Conservation (phyloP, 2,329 filamentous ascomycete genomes). For the Epichloe sibirici region DNA sequence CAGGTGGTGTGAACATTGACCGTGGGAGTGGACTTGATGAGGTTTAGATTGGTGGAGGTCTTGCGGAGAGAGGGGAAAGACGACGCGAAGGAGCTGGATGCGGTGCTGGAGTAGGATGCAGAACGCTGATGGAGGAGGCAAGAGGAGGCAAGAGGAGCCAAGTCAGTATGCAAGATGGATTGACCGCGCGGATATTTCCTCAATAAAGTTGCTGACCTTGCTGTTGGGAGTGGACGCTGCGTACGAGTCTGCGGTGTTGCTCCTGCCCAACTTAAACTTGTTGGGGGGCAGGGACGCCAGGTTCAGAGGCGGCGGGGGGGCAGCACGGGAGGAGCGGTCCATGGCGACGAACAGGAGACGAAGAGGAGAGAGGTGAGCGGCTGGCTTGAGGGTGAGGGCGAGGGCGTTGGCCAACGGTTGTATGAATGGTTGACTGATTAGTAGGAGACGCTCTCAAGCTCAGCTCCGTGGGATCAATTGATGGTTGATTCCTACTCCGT, state of each 20-base stretch:
- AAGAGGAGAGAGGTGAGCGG: not conserved
- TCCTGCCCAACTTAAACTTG: slow-evolving; percentile 11
- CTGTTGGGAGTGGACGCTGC: slow-evolving; percentile 9
- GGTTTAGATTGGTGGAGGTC: slow-evolving; percentile 18
- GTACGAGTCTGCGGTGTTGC: slow-evolving; percentile 12
- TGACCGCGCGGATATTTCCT: no score
- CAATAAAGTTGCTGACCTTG: slow-evolving; percentile 12
- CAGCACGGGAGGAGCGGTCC: slow-evolving; percentile 5
- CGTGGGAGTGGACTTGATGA: slow-evolving; percentile 25
- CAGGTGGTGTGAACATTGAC: slow-evolving; percentile 43
- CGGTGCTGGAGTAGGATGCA: slow-evolving; percentile 19
- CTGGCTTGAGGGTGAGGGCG: not conserved
- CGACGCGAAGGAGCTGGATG: slow-evolving; percentile 12
- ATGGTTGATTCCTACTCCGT: not conserved
- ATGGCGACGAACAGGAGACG: not conserved
- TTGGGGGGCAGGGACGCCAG: slow-evolving; percentile 5
- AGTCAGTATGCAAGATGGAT: slow-evolving; percentile 9
- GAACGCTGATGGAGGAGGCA: slow-evolving; percentile 11
- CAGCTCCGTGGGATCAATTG: no score
- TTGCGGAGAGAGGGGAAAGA: slow-evolving; percentile 18
- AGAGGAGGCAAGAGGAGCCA: not conserved
- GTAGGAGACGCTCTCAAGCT: no score
- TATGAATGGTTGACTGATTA: not conserved
- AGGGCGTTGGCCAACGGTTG: not conserved
- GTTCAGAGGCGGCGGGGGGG: slow-evolving; percentile 8